These are phyloP conservation scores for Gossypium aridum DNA, from an alignment of 441 rosid genomes.

Conservation along the genomic window DNA sequence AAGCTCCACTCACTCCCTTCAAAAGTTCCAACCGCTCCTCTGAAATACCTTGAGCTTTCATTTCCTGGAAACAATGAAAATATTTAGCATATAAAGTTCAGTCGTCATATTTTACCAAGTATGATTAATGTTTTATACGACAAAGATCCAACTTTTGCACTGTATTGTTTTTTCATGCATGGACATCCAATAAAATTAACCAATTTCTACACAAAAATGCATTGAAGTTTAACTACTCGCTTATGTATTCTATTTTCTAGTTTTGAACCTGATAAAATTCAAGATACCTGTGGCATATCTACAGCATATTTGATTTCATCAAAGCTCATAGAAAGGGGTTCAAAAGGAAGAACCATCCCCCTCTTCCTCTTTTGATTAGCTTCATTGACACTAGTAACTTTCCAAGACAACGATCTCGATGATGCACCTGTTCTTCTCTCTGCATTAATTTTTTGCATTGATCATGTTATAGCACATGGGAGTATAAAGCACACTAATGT, in stretches of 20 bases:
- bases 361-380: conserved; percentile 25
- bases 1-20: conserved; percentile 61
- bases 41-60: conserved; percentile 48
- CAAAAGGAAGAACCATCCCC: conserved; percentile 71
- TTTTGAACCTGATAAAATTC: background rate
- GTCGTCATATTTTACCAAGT: background rate
- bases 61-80: conserved; percentile 35
- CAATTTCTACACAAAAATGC: background rate
- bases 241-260: background rate
- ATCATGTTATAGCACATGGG: background rate
- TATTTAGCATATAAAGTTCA: background rate
- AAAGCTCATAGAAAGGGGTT: conserved; percentile 52
- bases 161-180: background rate
- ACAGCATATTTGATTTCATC: conserved; percentile 53
- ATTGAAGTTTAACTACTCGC: background rate
- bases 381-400: conserved; percentile 23
- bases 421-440: conserved; percentile 25
- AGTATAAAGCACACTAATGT: background rate
- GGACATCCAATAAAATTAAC: background rate
- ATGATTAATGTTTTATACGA: background rate
- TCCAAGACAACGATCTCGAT: conserved; percentile 23
- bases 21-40: conserved; percentile 48
- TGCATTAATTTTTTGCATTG: conserved; percentile 19
- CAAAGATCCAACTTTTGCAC: background rate
- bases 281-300: conserved; percentile 68